Conservation (phyloP, 192 early-diverging fungal genomes). For the Geosiphon pyriformis region DNA sequence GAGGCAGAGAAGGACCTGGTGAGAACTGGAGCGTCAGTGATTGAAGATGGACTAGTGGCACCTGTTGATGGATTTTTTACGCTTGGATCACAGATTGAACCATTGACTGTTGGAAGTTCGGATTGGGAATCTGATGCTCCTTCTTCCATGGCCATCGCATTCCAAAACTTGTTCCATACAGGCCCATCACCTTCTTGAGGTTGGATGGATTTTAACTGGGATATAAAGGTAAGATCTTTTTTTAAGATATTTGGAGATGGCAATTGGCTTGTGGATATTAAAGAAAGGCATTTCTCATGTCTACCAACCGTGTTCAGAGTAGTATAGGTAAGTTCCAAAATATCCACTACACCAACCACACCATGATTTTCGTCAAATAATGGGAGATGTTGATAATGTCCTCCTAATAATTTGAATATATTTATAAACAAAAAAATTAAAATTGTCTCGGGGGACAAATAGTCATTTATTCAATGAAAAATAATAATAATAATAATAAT, state of each 20-base stretch:
- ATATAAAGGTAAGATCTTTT: conserved; percentile 6
- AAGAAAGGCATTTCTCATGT: too few species aligned
- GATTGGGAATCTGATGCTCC: conserved; percentile 33
- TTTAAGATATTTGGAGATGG: background rate
- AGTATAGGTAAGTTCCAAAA: conserved; percentile 72
- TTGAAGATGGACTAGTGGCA: conserved; percentile 27
- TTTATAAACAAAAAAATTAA: background rate
- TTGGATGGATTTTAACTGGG: background rate
- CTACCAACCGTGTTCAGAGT: conserved; percentile 65
- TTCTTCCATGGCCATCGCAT: conserved; percentile 35
- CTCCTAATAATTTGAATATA: conserved; percentile 30
- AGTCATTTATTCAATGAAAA: background rate
- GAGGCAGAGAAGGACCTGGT: background rate
- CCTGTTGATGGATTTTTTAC: background rate
- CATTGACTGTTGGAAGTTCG: conserved; percentile 23
- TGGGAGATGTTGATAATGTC: conserved; percentile 74
- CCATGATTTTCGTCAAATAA: conserved; percentile 59
- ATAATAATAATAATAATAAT: background rate
- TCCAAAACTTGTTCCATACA: conserved; percentile 44
- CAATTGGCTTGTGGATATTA: too few species aligned
- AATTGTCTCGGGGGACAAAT: background rate
- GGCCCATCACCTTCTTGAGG: conserved; percentile 30
- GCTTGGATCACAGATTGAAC: background rate
- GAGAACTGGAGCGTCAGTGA: background rate
- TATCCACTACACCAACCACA: conserved; percentile 73